Conservation (phyloP, 2,329 filamentous ascomycete genomes). For the Lecanicillium sp. region DNA sequence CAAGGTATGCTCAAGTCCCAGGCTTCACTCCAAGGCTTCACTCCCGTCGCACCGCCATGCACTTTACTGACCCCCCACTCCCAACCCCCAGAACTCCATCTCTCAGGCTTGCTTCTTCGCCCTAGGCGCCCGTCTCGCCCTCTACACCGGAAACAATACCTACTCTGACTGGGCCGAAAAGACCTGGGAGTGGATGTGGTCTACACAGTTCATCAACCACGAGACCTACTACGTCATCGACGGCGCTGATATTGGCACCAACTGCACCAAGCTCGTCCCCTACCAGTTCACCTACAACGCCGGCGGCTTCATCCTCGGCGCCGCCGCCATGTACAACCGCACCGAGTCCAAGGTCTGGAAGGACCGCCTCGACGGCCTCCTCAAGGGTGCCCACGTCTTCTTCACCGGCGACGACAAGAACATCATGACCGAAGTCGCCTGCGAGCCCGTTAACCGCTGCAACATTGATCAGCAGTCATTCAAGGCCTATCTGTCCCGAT, state of each 20-base stretch:
- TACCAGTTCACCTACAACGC: conserved; percentile 67
- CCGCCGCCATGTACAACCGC: conserved; percentile 65
- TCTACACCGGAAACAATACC: conserved; percentile 70
- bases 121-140: conserved; percentile 60
- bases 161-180: conserved; percentile 73
- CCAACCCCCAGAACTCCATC: conserved; percentile 45
- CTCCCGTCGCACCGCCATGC: too few relatives aligned
- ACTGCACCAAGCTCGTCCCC: conserved; percentile 52
- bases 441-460: conserved; percentile 56
- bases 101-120: conserved; percentile 59
- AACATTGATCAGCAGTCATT: conserved; percentile 58
- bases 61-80: neutral
- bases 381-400: conserved; percentile 48
- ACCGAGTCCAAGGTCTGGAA: conserved; percentile 48
- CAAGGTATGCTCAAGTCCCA: conserved; percentile 31
- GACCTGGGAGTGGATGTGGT: conserved; percentile 63
- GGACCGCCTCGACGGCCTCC: conserved; percentile 49
- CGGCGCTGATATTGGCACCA: conserved; percentile 49
- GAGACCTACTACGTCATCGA: conserved; percentile 56
- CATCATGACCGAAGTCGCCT: conserved; percentile 61
- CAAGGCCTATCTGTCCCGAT: conserved; percentile 57
- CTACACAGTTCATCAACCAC: conserved; percentile 50
- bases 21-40: neutral
- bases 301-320: conserved; percentile 59
- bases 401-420: conserved; percentile 46